Conservation (phyloP, 805 yeast genomes). For the Pichia nanzhaoensis region DNA sequence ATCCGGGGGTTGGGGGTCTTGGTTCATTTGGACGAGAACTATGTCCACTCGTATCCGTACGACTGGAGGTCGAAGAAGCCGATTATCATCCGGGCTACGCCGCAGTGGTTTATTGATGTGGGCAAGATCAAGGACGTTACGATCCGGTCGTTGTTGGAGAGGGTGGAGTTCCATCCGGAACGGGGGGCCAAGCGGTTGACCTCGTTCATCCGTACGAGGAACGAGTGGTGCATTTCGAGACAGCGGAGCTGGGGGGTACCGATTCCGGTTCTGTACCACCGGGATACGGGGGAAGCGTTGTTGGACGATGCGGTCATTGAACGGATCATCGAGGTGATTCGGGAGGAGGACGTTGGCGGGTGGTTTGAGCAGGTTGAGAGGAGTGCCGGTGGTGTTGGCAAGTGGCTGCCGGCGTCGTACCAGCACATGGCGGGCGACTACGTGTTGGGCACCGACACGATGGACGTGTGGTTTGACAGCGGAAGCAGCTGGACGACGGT, state of each 20-base stretch:
- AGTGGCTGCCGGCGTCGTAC: conserved; percentile 67
- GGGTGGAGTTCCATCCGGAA: conserved; percentile 68
- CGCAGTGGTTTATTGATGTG: conserved; percentile 94
- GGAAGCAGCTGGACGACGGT: conserved; percentile 86
- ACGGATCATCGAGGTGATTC: conserved; percentile 51
- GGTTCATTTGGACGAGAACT: conserved; percentile 40
- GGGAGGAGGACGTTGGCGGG: conserved; percentile 56
- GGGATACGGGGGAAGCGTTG: conserved; percentile 55
- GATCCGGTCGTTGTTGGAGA: conserved; percentile 41
- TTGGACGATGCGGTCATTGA: conserved; percentile 50
- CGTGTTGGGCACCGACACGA: conserved; percentile 75
- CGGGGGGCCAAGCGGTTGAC: conserved; percentile 63
- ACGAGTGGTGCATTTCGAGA: conserved; percentile 97
- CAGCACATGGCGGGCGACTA: conserved; percentile 38
- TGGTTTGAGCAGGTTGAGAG: conserved; percentile 53
- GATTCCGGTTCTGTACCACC: conserved; percentile 73
- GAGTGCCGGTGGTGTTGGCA: conserved; percentile 32
- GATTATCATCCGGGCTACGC: conserved; percentile 88
- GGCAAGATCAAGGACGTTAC: conserved; percentile 64
- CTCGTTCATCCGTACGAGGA: conserved; percentile 68
- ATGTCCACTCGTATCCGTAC: conserved; percentile 84
- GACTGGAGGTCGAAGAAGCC: conserved; percentile 98
- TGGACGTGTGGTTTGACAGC: conserved; percentile 99
- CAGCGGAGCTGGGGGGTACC: conserved; percentile 99
- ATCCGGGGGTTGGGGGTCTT: conserved; percentile 41